Base-by-base conservation (phyloP, 2,329 filamentous ascomycete genomes). In the Pestalotiopsis sp. region DNA sequence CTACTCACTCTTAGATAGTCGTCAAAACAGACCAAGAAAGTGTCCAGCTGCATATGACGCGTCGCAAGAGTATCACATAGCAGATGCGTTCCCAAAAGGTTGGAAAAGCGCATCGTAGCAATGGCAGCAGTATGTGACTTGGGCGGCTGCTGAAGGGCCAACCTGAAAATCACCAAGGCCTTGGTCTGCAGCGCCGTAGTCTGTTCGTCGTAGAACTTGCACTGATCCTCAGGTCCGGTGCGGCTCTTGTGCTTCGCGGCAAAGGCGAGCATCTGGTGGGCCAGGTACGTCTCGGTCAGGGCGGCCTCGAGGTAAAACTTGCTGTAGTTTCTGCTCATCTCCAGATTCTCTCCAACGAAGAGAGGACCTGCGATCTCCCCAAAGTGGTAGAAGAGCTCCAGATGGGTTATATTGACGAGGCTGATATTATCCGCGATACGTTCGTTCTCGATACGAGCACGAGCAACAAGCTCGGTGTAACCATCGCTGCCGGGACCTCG, bases 211-310 rank as follows among this genome's bases (percentile, higher is more conserved):
- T 67, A 67, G 27, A 57, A 67, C 41, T 67, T 25, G 13, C 25
- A 27, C 27, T 62, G 23, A 11, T 52, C n/a, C 31, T 25, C 9
- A 2, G 64, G 31, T 20, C 23, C 56, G 9, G 49, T 45, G 11
- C n/a, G 36, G 23, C 57, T 52, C 20, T 62, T 27, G 14, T 67
- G 66, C 11, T 36, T 27, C 36, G 66, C 66, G 6, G 66, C 14
- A 23, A 67, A 67, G 11, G 66, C 66, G 13, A 67, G 66, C 13
- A 67, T 63, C n/a, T 67, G 57, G 14, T 67, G 59, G 58, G 62
- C 61, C 38, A 67, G 31, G 41, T 67, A 67, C 23, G 20, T n/a
- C 12, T 39, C 45, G n/a, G 57, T 17, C 17, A 63, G 36, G n/a
- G 36, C 66, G 25, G 66, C 66, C 25, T 62, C 27, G 20, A 27